A percentile compares a stretch with the other conserved stretches of the same genome.
These are phyloP conservation scores for Porcisia deanei DNA, from an alignment of 208 protist genomes.

Conservation along the genomic window DNA sequence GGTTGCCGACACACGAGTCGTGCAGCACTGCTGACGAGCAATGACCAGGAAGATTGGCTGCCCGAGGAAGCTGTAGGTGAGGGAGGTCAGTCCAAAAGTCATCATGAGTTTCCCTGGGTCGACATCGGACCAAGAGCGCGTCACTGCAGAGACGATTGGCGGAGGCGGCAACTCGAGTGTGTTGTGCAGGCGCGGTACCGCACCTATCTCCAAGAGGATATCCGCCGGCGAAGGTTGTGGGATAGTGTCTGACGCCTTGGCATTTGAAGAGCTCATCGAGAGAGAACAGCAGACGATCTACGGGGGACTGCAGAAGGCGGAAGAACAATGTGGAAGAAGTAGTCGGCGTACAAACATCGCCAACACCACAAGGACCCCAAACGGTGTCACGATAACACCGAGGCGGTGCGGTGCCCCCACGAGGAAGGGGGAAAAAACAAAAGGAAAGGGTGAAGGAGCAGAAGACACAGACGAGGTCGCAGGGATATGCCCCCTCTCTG, in stretches of 20 bases:
- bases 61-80: constrained; percentile 62
- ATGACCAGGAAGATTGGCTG: constrained; percentile 81
- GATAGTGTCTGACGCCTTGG: neutral
- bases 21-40: constrained; percentile 76
- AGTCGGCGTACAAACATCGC: neutral
- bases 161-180: constrained; percentile 28
- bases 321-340: neutral
- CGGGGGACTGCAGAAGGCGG: no score
- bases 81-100: constrained; percentile 69
- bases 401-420: neutral
- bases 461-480: neutral
- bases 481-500: neutral
- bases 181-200: constrained; percentile 19
- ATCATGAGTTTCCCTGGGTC: constrained; percentile 60
- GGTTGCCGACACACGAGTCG: constrained; percentile 36
- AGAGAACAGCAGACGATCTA: neutral
- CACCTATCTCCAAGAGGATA: constrained; percentile 19
- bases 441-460: neutral
- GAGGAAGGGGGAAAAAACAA: neutral
- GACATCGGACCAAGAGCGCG: constrained; percentile 80
- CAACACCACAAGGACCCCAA: neutral
- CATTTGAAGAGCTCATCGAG: constrained; percentile 5
- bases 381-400: neutral
- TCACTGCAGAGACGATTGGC: constrained; percentile 62
- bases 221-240: constrained; percentile 8